A percentile compares a stretch with the other conserved stretches of the same genome.
Conservation (phyloP, 2,329 filamentous ascomycete species). For the Penicillium sp. region DNA sequence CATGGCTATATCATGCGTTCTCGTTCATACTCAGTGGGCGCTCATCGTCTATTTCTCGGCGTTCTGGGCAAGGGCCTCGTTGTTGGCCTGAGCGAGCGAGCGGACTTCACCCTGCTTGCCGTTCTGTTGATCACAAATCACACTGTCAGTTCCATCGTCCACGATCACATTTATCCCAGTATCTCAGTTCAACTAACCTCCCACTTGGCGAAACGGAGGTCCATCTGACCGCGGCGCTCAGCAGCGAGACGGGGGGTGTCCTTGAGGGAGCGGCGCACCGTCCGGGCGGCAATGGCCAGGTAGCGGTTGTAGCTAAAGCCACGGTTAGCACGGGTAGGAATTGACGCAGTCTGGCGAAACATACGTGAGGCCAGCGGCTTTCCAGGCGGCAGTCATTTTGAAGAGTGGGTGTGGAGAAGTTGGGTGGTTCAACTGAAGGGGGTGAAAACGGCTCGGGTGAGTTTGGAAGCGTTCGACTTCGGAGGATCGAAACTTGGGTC, state of each 20-base stretch:
- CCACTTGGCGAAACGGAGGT: conserved; percentile 93
- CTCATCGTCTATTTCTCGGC: conserved; percentile 46
- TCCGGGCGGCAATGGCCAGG: conserved; percentile 90
- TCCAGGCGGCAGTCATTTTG: conserved; percentile 98
- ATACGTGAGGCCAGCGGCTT: conserved; percentile 95
- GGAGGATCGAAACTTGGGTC: conserved; percentile 39
- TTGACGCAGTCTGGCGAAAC: conserved; percentile 43
- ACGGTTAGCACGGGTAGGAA: conserved; percentile 32
- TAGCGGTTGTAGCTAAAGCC: conserved; percentile 95
- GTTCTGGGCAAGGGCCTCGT: conserved; percentile 50
- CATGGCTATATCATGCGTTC: conserved; percentile 18
- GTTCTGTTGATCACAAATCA: conserved; percentile 67
- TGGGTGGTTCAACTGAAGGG: conserved; percentile 35
- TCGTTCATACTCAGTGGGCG: conserved; percentile 3
- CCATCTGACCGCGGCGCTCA: conserved; percentile 87
- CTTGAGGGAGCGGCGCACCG: conserved; percentile 95
- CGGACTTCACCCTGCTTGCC: conserved; percentile 92
- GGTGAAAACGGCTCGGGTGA: conserved; percentile 36
- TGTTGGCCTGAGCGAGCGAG: conserved; percentile 65
- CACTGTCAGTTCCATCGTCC: conserved; percentile 36
- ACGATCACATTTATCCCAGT: neutral
- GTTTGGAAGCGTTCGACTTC: conserved; percentile 41
- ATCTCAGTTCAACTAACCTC: conserved; percentile 62
- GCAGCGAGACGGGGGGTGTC: conserved; percentile 85
- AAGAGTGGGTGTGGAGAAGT: conserved; percentile 33